These are phyloP conservation scores for Diaporthe capsici DNA, from an alignment of 2,329 filamentous ascomycete species.

Conservation along the genomic window DNA sequence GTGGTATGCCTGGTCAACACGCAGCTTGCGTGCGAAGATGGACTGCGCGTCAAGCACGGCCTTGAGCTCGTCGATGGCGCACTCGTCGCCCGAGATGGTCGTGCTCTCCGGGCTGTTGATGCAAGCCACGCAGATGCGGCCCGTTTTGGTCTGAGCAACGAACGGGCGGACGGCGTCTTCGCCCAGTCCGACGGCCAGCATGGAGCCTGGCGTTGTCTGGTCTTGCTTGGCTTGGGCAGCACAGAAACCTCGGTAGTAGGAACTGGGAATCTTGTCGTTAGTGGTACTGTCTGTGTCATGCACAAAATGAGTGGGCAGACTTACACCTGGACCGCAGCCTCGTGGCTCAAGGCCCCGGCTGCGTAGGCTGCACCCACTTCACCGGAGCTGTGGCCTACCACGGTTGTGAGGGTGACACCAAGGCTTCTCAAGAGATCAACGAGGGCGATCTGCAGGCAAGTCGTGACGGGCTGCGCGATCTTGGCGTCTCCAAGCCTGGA, in stretches of 20 bases:
- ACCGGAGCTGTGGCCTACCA: slow-evolving; percentile 57
- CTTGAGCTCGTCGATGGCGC: slow-evolving; percentile 47
- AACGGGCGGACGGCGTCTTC: not conserved
- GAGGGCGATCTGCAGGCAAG: slow-evolving; percentile 59
- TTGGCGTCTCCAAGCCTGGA: slow-evolving; percentile 46
- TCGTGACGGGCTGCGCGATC: slow-evolving; percentile 49
- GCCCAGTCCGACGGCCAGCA: slow-evolving; percentile 43
- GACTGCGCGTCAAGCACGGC: slow-evolving; percentile 44
- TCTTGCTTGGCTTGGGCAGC: not conserved
- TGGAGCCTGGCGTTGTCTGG: slow-evolving; percentile 38
- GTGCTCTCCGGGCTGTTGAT: slow-evolving; percentile 47
- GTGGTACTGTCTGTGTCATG: not conserved
- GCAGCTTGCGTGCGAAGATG: slow-evolving; percentile 48
- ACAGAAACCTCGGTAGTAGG: slow-evolving; percentile 41
- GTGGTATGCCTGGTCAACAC: slow-evolving; percentile 55
- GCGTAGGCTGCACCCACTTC: slow-evolving; percentile 58
- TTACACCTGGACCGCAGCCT: slow-evolving; percentile 40
- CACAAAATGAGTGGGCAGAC: not conserved
- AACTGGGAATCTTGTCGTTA: slow-evolving; percentile 8
- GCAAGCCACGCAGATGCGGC: slow-evolving; percentile 30
- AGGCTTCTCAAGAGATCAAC: slow-evolving; percentile 53
- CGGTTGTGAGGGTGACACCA: slow-evolving; percentile 49
- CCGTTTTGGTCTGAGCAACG: not conserved
- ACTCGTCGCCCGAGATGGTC: slow-evolving; percentile 52
- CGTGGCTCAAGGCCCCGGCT: slow-evolving; percentile 43